Evolutionary conservation across 2,329 filamentous ascomycete species (phyloP), one percentile per base, ranked within the genome.

Genomic region (Pseudomassariella vexata): DNA sequence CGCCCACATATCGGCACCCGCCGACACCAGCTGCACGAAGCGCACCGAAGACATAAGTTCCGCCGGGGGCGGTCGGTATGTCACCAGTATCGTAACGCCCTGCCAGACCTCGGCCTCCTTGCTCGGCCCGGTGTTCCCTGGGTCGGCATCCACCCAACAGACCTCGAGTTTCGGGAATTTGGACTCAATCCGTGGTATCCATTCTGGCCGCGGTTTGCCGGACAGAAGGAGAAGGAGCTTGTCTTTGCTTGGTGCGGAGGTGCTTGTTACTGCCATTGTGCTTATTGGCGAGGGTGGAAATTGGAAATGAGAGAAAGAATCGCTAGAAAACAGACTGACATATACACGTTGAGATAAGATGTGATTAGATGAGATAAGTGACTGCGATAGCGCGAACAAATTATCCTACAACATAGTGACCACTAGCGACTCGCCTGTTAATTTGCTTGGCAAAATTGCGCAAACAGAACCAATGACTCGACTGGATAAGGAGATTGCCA

Each of bases 21-120:
- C 60, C 1, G 59, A 64, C 0, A 52, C 45, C 17, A 65, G 40
- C 48, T 71, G 67, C n/a, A 70, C 57, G 36, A 59, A 66, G 27
- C 62, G 56, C 16, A 68, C 48, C 3, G 55, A 48, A 7, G 48
- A 42, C 20, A 65, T 47, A 25, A 50, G 32, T 17, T 52, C 48
- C 2, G 46, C 39, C 0, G 46, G 48, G 2, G 60, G 56, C 5
- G 59, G 50, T 18, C 47, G 38, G 32, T 52, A 54, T 5, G 52
- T 46, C 24, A 47, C 50, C 11, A 66, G 36, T 23, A 68, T 41
- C 0, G 65, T 68, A n/a, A 64, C 60, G 15, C 57, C 60, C 1
- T 60, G 53, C 52, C 53, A 66, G 0, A 48, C 32, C 7, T 56
- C 53, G 9, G 48, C 30, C 9, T 57, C 46, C 1, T 47, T 39